Percentiles rank a stretch among this genome's conserved stretches.
Evolutionary conservation across 1,139 yeast species (phyloP).

Genomic region (Suhomyces terraborum): DNA sequence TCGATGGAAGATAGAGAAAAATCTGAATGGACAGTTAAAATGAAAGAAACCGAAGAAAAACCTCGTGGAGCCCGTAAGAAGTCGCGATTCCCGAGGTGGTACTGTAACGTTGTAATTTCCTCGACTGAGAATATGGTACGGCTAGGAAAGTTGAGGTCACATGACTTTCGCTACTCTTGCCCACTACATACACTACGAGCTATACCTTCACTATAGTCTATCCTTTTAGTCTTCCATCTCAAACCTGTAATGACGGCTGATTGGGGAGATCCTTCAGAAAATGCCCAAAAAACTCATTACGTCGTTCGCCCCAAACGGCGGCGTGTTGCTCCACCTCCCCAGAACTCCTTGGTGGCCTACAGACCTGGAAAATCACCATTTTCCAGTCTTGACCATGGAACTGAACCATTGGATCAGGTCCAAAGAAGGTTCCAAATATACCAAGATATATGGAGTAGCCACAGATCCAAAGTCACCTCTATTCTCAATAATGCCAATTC

Average conservation of each 20-base stretch:
- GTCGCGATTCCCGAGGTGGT: background rate
- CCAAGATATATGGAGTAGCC: constrained; percentile 41
- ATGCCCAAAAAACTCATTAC: constrained; percentile 20
- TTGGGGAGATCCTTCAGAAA: constrained; percentile 10
- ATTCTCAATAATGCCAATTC: constrained; percentile 43
- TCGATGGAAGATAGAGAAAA: too few species aligned
- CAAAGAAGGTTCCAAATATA: constrained; percentile 42
- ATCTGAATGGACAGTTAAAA: too few species aligned
- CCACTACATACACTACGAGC: background rate
- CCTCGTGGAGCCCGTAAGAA: too few species aligned
- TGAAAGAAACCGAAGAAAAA: too few species aligned
- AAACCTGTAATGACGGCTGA: constrained; percentile 1
- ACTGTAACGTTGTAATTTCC: background rate
- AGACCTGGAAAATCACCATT: constrained; percentile 24
- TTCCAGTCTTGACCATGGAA: constrained; percentile 42
- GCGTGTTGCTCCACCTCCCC: background rate
- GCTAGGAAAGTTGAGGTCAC: background rate
- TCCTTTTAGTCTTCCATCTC: background rate
- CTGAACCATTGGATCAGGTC: constrained; percentile 40
- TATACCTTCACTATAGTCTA: background rate
- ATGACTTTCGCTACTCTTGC: background rate
- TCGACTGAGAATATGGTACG: background rate
- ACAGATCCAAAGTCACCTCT: constrained; percentile 35
- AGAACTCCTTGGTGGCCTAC: background rate
- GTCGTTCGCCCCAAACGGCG: constrained; percentile 15